A percentile compares a stretch with the other conserved stretches of the same genome.
Evolutionary conservation across 2,329 filamentous ascomycete species (phyloP).

Genomic region (Cadophora luteo-olivacea): DNA sequence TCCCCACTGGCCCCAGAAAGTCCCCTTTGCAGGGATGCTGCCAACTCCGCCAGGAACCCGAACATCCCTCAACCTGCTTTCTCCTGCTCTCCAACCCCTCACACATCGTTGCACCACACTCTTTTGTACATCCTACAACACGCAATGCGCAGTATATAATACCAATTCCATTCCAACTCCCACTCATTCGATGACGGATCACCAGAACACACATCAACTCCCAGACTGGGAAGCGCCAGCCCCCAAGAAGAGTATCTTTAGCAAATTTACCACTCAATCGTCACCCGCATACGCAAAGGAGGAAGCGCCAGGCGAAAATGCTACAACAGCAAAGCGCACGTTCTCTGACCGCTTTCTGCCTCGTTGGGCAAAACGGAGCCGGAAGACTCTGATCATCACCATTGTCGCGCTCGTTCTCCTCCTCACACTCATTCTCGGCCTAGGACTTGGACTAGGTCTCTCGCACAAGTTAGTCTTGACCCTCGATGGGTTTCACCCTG

Average conservation of each 20-base stretch:
- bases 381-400: constrained; percentile 25
- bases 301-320: constrained; percentile 21
- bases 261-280: constrained; percentile 25
- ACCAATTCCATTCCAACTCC: neutral
- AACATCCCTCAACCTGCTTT: neutral
- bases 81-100: neutral
- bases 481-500: constrained; percentile 32
- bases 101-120: constrained; percentile 29
- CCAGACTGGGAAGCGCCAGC: constrained; percentile 39
- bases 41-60: constrained; percentile 21
- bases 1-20: constrained; percentile 18
- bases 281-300: constrained; percentile 12
- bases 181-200: constrained; percentile 23
- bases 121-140: constrained; percentile 23
- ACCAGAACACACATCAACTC: constrained; percentile 30
- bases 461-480: constrained; percentile 34
- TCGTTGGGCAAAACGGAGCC: constrained; percentile 26
- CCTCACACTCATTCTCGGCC: constrained; percentile 45
- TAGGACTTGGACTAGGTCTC: constrained; percentile 45
- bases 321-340: constrained; percentile 23
- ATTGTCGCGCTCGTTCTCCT: constrained; percentile 36
- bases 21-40: constrained; percentile 21
- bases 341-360: constrained; percentile 24
- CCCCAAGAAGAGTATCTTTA: constrained; percentile 30
- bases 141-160: constrained; percentile 18